Evolutionary conservation across 176 grass and related monocot genomes (phyloP).

Genomic region (Bromus sterilis): DNA sequence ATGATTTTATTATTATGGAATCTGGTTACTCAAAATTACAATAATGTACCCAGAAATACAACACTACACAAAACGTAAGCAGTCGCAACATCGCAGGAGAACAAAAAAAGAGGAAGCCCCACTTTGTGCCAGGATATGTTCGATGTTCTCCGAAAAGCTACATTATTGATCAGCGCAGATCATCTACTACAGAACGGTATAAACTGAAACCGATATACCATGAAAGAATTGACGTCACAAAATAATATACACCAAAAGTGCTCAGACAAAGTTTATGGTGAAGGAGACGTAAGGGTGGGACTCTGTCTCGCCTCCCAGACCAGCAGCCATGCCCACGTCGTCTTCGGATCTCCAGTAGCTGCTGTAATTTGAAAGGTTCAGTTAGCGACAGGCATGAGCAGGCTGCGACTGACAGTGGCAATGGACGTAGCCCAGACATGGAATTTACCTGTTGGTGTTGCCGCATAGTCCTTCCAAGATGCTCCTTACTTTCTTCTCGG

Average conservation of each 20-base stretch:
- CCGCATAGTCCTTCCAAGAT: slow-evolving; percentile 70
- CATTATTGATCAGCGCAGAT: slow-evolving; percentile 35
- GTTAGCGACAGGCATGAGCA: not conserved
- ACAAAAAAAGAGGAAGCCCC: not conserved
- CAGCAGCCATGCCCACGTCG: slow-evolving; percentile 49
- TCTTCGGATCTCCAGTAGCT: slow-evolving; percentile 91
- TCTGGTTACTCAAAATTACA: not conserved
- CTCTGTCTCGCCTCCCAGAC: slow-evolving; percentile 77
- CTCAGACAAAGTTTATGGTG: slow-evolving; percentile 83
- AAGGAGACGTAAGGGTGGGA: slow-evolving; percentile 88
- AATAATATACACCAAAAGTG: slow-evolving; percentile 38
- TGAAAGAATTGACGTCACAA: slow-evolving; percentile 24
- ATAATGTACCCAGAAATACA: not conserved
- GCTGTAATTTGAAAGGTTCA: slow-evolving; percentile 30
- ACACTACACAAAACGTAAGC: not conserved
- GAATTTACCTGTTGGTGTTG: slow-evolving; percentile 69
- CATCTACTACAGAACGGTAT: slow-evolving; percentile 15
- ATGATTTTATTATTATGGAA: slow-evolving; percentile 2
- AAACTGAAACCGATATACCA: slow-evolving; percentile 11
- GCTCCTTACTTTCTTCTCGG: slow-evolving; percentile 87
- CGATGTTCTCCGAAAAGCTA: slow-evolving; percentile 14
- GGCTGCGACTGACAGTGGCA: not conserved
- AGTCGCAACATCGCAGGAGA: not conserved
- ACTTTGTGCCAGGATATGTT: not conserved
- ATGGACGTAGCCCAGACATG: not conserved